Evolutionary conservation across 2,329 filamentous ascomycete species (phyloP).

Genomic region (Apiospora hydei): DNA sequence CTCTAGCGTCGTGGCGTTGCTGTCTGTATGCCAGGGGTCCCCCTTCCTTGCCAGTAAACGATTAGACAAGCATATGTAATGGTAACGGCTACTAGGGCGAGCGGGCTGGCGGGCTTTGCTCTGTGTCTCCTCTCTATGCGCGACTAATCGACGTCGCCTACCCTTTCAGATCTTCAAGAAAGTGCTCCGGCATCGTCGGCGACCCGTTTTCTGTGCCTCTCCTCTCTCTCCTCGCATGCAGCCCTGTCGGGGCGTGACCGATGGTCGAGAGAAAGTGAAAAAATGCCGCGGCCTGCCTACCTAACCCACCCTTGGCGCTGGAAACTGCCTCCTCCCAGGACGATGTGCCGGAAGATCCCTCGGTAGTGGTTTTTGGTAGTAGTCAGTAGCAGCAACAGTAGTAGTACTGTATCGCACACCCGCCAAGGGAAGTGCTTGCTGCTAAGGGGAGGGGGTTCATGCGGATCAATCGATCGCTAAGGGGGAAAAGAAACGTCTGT

Average conservation of each 20-base stretch:
- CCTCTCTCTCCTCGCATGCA: background rate
- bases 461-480: background rate
- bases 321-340: background rate
- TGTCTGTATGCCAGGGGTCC: background rate
- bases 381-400: too few species aligned
- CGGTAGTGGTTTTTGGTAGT: background rate
- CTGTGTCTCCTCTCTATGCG: background rate
- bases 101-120: background rate
- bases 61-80: background rate
- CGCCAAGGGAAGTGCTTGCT: background rate
- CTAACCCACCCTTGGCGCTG: background rate
- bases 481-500: background rate
- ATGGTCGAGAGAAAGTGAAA: background rate
- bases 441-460: background rate
- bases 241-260: slow-evolving; percentile 7
- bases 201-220: background rate
- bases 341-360: background rate
- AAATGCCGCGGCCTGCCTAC: background rate
- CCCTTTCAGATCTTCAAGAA: background rate
- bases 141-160: background rate
- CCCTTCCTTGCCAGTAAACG: background rate
- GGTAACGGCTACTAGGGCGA: background rate
- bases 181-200: background rate
- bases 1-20: background rate
- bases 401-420: background rate